A percentile compares a stretch with the other conserved stretches of the same genome.
phyloP scores from a whole-genome alignment of 2,329 filamentous ascomycete species.

The Penicillium decumbens region DNA sequence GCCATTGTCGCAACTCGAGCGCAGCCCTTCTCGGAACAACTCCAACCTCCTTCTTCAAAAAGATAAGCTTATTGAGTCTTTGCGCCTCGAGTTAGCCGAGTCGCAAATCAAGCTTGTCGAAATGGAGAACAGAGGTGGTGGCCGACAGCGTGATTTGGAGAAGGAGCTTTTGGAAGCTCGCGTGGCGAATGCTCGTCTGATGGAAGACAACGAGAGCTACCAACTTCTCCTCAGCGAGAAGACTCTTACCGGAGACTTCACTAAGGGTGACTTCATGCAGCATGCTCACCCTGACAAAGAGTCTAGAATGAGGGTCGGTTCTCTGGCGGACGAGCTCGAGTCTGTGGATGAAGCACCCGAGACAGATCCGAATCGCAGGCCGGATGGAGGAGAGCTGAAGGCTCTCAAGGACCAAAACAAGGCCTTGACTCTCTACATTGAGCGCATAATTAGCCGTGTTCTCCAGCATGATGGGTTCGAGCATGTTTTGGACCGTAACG shows the following conservation, averaged over 20 bases:
- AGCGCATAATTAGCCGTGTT: conserved; percentile 95
- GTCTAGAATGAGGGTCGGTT: conserved; percentile 41
- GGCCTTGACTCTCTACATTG: conserved; percentile 93
- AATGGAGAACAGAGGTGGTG: conserved; percentile 86
- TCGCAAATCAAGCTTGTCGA: conserved; percentile 93
- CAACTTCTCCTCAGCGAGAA: conserved; percentile 91
- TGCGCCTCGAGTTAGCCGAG: conserved; percentile 88
- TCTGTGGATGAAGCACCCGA: conserved; percentile 59
- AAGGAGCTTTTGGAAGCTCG: conserved; percentile 83
- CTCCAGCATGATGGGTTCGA: conserved; percentile 94
- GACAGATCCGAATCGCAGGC: conserved; percentile 58
- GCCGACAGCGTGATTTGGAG: conserved; percentile 83
- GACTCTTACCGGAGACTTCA: conserved; percentile 90
- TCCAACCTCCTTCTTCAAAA: conserved; percentile 90
- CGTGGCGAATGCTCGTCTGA: conserved; percentile 90
- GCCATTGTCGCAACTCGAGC: conserved; percentile 74
- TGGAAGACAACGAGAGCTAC: conserved; percentile 99
- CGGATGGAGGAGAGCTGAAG: conserved; percentile 75
- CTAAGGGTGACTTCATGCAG: conserved; percentile 73
- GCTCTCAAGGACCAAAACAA: conserved; percentile 90
- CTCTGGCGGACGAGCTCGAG: conserved; percentile 84
- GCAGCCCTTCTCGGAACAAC: conserved; percentile 83
- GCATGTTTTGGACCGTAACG: conserved; percentile 79
- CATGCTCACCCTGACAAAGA: conserved; percentile 45
- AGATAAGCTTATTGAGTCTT: conserved; percentile 89